Base-by-base conservation (phyloP, 2,329 filamentous ascomycete species). In the Trichoderma sp. region DNA sequence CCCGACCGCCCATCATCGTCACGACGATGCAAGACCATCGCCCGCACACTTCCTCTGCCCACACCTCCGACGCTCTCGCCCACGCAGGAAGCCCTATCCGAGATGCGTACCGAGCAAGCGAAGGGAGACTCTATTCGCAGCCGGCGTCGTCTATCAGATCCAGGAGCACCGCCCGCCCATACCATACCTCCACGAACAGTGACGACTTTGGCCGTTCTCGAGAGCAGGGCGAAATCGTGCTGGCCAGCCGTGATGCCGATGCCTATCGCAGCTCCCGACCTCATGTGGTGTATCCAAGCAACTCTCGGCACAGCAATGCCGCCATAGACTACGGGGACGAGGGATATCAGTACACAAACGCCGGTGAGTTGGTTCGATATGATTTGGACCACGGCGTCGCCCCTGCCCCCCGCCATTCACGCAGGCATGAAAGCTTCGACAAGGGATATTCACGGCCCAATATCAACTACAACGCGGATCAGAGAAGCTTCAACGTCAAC, bases 271-370 rank as follows among this genome's bases (percentile, higher is more conserved):
- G 79, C 68, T 77, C 81, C 59, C 83, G 85, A 11, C 82, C 84
- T 6, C 80, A 81, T 26, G 78, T 82, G 14, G 73, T 81, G 26
- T 87, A 85, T 71, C 77, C 81, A 49, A 82, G 77, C 70, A 77
- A 80, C 11, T 77, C 81, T 1, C 82, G 82, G 56, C 83, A 83
- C 68, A 78, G 79, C 69, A 79, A 79, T 16, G 78, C 80, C 68
- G 77, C 81, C 10, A 79, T 85, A 55, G 84, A 86, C 71, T 88
- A 87, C 71, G 86, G 85, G 14, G 85, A 86, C 34, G 85, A 88
- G 58, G 87, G 85, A 10, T 90, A 87, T 73, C 86, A 88, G 73
- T 90, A 90, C 73, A 90, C 88, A 10, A 89, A 87, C 69, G 87
- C 87, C 16, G 84, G 86, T 71, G 87, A 90, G 66, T 76, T 90